These are phyloP conservation scores for Sporothrix luriei DNA, from an alignment of 2,329 filamentous ascomycete genomes.

Conservation along the genomic window DNA sequence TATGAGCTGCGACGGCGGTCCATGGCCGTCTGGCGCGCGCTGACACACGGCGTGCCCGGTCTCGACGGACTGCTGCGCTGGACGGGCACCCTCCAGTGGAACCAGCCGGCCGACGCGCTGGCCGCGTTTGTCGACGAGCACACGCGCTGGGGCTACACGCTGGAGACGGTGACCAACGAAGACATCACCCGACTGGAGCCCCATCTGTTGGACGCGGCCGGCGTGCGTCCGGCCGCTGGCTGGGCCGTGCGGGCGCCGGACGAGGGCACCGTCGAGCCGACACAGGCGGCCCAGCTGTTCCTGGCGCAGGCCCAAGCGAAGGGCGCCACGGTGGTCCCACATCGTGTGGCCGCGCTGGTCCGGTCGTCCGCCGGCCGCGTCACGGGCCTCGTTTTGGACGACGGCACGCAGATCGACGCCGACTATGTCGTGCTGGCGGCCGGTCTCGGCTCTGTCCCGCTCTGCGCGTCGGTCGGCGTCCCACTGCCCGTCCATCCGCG, in stretches of 20 bases:
- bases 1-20: slow-evolving; percentile 41
- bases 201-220: slow-evolving; percentile 30
- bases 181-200: slow-evolving; percentile 32
- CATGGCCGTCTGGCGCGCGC: slow-evolving; percentile 39
- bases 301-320: slow-evolving; percentile 17
- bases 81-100: slow-evolving; percentile 39
- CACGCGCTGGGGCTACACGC: slow-evolving; percentile 40
- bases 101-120: slow-evolving; percentile 38
- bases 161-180: slow-evolving; percentile 35
- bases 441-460: slow-evolving; percentile 39
- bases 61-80: slow-evolving; percentile 37
- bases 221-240: slow-evolving; percentile 33
- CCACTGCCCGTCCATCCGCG: slow-evolving; percentile 38
- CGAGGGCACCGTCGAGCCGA: slow-evolving; percentile 42
- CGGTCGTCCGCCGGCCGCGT: slow-evolving; percentile 29
- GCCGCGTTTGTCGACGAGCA: slow-evolving; percentile 34
- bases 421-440: slow-evolving; percentile 42
- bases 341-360: slow-evolving; percentile 25
- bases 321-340: neutral
- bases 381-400: slow-evolving; percentile 34
- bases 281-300: slow-evolving; percentile 36
- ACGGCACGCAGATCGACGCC: slow-evolving; percentile 31
- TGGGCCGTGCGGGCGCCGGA: slow-evolving; percentile 36
- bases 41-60: slow-evolving; percentile 37
- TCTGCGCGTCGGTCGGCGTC: slow-evolving; percentile 39